Conservation (phyloP, 2,329 filamentous ascomycete species). For the Leptographium radiaticola region DNA sequence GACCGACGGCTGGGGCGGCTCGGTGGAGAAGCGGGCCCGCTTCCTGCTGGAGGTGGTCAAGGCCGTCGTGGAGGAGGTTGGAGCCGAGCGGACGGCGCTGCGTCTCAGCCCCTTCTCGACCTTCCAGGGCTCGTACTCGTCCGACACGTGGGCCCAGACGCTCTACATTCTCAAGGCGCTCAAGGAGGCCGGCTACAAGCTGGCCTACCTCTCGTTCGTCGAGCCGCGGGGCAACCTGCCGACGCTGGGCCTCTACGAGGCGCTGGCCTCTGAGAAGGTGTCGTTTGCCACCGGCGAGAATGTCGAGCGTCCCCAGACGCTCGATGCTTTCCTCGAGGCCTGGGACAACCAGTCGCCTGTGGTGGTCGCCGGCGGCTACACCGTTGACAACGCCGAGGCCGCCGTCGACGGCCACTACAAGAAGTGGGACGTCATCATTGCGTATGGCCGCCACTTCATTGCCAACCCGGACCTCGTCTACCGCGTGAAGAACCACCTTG, state of each 20-base stretch:
- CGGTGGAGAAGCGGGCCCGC: slow-evolving; percentile 58
- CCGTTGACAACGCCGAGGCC: slow-evolving; percentile 11
- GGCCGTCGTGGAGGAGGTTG: slow-evolving; percentile 36
- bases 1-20: slow-evolving; percentile 54
- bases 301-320: slow-evolving; percentile 18
- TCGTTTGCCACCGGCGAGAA: slow-evolving; percentile 13
- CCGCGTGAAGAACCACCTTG: slow-evolving; percentile 22
- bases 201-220: slow-evolving; percentile 44
- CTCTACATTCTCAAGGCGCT: slow-evolving; percentile 1
- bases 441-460: slow-evolving; percentile 28
- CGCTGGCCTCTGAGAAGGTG: not conserved
- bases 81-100: slow-evolving; percentile 33
- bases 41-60: slow-evolving; percentile 56
- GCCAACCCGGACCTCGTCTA: slow-evolving; percentile 31
- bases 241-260: not conserved
- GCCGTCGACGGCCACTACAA: slow-evolving; percentile 16
- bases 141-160: slow-evolving; percentile 1
- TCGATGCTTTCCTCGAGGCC: slow-evolving; percentile 18
- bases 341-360: slow-evolving; percentile 18
- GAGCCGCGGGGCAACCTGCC: slow-evolving; percentile 22
- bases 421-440: slow-evolving; percentile 18
- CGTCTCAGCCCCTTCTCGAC: slow-evolving; percentile 39
- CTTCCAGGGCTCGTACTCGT: slow-evolving; percentile 46
- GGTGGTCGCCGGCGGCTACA: slow-evolving; percentile 18
- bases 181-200: slow-evolving; percentile 17